Base-by-base conservation (phyloP, 2,329 filamentous ascomycete genomes). In the Epichloe gansuensis region DNA sequence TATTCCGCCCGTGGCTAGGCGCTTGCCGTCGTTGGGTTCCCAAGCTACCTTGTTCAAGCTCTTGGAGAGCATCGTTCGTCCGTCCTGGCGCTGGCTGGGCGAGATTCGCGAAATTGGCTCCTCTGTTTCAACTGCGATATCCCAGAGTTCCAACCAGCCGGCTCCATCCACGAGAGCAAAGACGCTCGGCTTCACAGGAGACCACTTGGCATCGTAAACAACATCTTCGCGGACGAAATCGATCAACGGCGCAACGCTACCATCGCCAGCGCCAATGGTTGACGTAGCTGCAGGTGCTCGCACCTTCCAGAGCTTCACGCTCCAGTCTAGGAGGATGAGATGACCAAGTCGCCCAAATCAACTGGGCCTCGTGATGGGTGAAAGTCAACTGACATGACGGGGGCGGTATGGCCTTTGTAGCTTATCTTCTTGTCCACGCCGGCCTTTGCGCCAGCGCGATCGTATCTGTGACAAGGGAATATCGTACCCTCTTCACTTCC, bases 301-400 rank as follows among this genome's bases (percentile, higher is more conserved):
- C 13, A 95, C 86, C 68, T 93, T 93, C 93, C 93, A 98, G 15
- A 98, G 75, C 71, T 95, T 96, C 60, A 96, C 90, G 60, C 86
- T 94, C 93, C 93, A 98, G 72, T 98, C 93, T 7, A 98, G 76
- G 87, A 91, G 4, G 88, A 87, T n/a, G 86, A 91, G 48, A 98
- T 80, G 54, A 97, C 88, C 5, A 98, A 75, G 63, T 98, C 94
- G 31, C 91, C 91, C 5, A 98, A 82, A 69, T 98, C 94, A 50
- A 98, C 85, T 3, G 91, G 90, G 1, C 93, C 94, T 51, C 88
- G 83, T 4, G 89, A 86, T 2, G 93, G 93, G 65, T 98, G 93
- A 73, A 97, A 98, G 66, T 93, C 86, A 12, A 96, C 85, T 5
- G 88, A 93, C 85, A 96, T 95, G 62, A 98, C 90, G 0, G 93